Conservation (phyloP, 352 stramenopile species). For the Elongisporangium prolatum region DNA sequence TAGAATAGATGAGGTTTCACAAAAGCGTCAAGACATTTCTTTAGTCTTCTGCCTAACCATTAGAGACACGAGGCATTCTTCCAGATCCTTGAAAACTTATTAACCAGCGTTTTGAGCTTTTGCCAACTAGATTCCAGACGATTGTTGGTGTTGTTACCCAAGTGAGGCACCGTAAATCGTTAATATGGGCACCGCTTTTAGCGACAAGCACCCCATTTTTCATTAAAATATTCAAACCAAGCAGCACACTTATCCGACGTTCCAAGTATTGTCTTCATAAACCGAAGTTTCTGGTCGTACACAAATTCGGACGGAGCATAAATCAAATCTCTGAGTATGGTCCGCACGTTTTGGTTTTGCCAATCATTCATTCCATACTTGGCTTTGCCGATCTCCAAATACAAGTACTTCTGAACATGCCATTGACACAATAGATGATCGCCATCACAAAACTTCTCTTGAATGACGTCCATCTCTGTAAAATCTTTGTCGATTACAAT, state of each 20-base stretch:
- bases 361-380: slow-evolving; percentile 2
- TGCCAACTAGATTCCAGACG: slow-evolving; percentile 7
- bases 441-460: slow-evolving; percentile 2
- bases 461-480: slow-evolving; percentile 13
- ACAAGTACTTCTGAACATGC: slow-evolving; percentile 15
- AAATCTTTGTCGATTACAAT: slow-evolving; percentile 21
- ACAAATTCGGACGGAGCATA: not conserved
- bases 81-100: slow-evolving; percentile 4
- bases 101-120: slow-evolving; percentile 3
- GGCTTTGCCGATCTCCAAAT: slow-evolving; percentile 2
- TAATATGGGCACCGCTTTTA: slow-evolving; percentile 7
- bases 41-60: slow-evolving; percentile 1
- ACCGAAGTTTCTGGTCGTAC: too few relatives aligned
- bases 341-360: not conserved
- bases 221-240: slow-evolving; percentile 1
- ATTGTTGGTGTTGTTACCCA: slow-evolving; percentile 18
- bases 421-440: slow-evolving; percentile 13
- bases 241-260: not conserved
- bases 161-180: slow-evolving; percentile 1
- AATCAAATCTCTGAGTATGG: slow-evolving; percentile 3
- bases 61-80: slow-evolving; percentile 1
- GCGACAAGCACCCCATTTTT: slow-evolving; percentile 10
- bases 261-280: not conserved
- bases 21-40: too few relatives aligned
- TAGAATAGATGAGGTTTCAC: too few relatives aligned